phyloP scores from a whole-genome alignment of 2,329 filamentous ascomycete species.

The Exophiala xenobiotica region DNA sequence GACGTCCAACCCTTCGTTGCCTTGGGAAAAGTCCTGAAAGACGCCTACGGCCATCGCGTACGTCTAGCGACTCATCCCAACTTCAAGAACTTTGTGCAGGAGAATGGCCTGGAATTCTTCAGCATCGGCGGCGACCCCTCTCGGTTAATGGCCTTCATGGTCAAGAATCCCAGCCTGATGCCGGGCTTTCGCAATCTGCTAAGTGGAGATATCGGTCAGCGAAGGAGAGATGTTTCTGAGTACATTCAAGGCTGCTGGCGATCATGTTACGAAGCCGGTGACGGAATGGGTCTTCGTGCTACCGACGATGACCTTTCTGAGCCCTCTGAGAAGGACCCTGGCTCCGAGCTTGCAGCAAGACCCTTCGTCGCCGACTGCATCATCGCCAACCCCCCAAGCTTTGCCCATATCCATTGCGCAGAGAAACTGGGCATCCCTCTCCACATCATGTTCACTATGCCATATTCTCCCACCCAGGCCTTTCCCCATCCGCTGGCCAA shows the following conservation, averaged over 20 bases:
- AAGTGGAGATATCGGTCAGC: constrained; percentile 71
- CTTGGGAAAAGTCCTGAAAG: constrained; percentile 62
- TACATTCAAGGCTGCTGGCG: constrained; percentile 81
- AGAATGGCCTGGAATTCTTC: constrained; percentile 72
- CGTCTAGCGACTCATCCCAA: constrained; percentile 69
- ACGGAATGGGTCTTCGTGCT: constrained; percentile 56
- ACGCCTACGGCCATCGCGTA: constrained; percentile 67
- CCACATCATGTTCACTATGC: constrained; percentile 93
- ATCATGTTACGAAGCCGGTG: constrained; percentile 74
- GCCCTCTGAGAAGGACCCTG: constrained; percentile 3
- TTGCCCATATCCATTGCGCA: constrained; percentile 75
- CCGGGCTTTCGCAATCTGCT: constrained; percentile 73
- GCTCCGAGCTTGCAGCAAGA: constrained; percentile 34
- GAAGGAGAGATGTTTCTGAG: constrained; percentile 71
- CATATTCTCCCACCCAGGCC: constrained; percentile 78
- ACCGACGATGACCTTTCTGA: constrained; percentile 35
- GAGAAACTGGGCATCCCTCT: constrained; percentile 74
- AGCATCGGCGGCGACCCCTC: constrained; percentile 71
- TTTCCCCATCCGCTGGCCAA: constrained; percentile 86
- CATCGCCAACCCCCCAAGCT: constrained; percentile 77
- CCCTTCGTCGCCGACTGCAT: constrained; percentile 84
- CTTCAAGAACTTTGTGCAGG: constrained; percentile 66
- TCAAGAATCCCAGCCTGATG: constrained; percentile 82
- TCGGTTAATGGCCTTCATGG: constrained; percentile 83
- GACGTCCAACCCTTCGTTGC: constrained; percentile 75